phyloP scores from a whole-genome alignment of 768 basidiomycete genomes.

The Coprinopsis cinerea region DNA sequence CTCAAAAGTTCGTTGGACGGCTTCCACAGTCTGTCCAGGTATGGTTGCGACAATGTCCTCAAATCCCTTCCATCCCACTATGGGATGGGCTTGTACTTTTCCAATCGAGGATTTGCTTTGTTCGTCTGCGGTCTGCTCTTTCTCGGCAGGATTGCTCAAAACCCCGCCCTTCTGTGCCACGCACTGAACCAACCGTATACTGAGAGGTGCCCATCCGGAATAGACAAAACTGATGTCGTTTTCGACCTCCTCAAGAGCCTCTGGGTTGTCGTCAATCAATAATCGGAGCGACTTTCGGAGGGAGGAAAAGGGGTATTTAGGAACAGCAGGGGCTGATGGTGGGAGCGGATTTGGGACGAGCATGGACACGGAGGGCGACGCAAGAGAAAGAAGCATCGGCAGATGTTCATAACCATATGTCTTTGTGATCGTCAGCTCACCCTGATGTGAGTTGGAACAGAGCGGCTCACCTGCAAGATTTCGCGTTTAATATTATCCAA shows the following conservation, averaged over 20 bases:
- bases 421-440: conserved; percentile 37
- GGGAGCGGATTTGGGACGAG: conserved; percentile 67
- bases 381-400: conserved; percentile 60
- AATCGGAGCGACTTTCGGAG: conserved; percentile 83
- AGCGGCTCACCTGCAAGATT: conserved; percentile 61
- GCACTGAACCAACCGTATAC: conserved; percentile 88
- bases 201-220: conserved; percentile 94
- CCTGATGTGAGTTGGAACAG: not conserved
- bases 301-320: conserved; percentile 65
- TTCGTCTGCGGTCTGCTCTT: conserved; percentile 35
- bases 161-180: conserved; percentile 88
- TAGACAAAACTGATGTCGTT: conserved; percentile 96
- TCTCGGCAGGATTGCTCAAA: conserved; percentile 71
- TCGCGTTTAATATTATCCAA: conserved; percentile 90
- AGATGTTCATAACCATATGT: conserved; percentile 73
- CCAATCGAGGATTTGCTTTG: conserved; percentile 32
- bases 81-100: conserved; percentile 81
- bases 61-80: conserved; percentile 96
- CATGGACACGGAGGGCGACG: conserved; percentile 60
- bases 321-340: conserved; percentile 34
- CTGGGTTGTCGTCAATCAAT: conserved; percentile 83
- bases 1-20: conserved; percentile 40
- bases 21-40: conserved; percentile 84
- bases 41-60: conserved; percentile 82
- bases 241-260: conserved; percentile 75